These are phyloP conservation scores for Malbranchea zuffiana DNA, from an alignment of 2,329 filamentous ascomycete species.

Conservation along the genomic window DNA sequence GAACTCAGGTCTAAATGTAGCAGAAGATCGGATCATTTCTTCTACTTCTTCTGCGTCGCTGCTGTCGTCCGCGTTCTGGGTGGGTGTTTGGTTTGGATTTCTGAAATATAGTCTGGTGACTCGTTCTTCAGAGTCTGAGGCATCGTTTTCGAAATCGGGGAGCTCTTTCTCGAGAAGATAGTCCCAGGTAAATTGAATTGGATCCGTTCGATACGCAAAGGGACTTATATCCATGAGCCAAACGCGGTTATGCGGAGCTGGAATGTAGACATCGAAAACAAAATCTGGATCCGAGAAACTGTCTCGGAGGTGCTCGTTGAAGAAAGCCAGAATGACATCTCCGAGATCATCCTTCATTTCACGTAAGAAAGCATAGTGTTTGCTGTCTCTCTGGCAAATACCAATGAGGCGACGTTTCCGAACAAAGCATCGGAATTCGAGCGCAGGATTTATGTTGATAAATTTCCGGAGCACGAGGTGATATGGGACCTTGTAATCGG, in stretches of 20 bases:
- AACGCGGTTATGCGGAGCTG: constrained; percentile 60
- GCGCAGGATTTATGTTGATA: constrained; percentile 75
- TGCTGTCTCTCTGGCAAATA: constrained; percentile 79
- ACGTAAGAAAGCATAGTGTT: constrained; percentile 76
- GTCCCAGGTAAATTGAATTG: constrained; percentile 77
- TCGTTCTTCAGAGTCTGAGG: constrained; percentile 23
- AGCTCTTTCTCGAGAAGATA: constrained; percentile 63
- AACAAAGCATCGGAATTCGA: constrained; percentile 95
- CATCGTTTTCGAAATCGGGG: constrained; percentile 12
- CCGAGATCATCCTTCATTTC: constrained; percentile 55
- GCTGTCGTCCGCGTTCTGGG: background rate
- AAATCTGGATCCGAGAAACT: constrained; percentile 79
- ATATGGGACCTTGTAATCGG: constrained; percentile 48
- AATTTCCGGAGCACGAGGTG: constrained; percentile 79
- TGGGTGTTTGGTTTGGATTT: background rate
- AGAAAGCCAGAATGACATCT: constrained; percentile 63
- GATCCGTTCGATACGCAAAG: constrained; percentile 83
- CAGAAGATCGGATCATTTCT: too few species aligned
- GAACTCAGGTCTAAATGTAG: constrained; percentile 51
- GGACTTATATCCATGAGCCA: constrained; percentile 92
- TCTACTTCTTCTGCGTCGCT: background rate
- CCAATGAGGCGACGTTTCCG: constrained; percentile 68
- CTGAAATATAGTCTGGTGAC: constrained; percentile 16
- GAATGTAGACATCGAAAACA: constrained; percentile 85
- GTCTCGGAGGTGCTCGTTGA: constrained; percentile 58